These are phyloP conservation scores for Fraxinus ornus DNA, from an alignment of 305 asterid genomes.

Conservation along the genomic window DNA sequence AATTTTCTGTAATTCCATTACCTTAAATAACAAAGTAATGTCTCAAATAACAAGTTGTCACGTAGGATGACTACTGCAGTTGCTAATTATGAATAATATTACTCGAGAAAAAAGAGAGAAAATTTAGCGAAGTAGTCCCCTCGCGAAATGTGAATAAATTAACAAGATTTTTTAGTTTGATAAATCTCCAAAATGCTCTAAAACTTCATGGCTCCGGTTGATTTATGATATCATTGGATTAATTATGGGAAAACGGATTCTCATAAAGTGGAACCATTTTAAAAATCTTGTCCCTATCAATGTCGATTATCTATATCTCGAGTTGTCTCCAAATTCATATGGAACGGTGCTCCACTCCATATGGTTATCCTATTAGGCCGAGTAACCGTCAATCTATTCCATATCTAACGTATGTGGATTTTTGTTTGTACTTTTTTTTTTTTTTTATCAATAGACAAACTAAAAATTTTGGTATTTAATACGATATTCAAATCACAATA, in stretches of 20 bases:
- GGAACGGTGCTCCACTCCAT: neutral
- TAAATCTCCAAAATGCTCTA: slow-evolving; percentile 21
- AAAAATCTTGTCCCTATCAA: slow-evolving; percentile 28
- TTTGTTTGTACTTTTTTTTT: too few relatives aligned
- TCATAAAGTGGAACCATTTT: slow-evolving; percentile 24
- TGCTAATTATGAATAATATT: too few relatives aligned
- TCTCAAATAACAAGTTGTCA: too few relatives aligned
- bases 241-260: slow-evolving; percentile 14
- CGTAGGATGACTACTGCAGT: too few relatives aligned
- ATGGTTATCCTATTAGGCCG: too few relatives aligned
- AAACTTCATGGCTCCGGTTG: slow-evolving; percentile 4
- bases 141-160: neutral
- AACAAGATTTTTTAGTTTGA: slow-evolving; percentile 1
- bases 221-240: neutral
- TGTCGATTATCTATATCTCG: slow-evolving; percentile 22
- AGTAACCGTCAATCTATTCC: neutral
- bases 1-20: too few relatives aligned
- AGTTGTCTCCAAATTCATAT: slow-evolving; percentile 13
- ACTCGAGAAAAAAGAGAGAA: too few relatives aligned
- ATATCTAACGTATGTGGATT: too few relatives aligned
- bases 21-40: too few relatives aligned
- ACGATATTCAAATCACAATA: too few relatives aligned
- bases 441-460: neutral
- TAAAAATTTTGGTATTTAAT: neutral
- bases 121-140: neutral